Evolutionary conservation across 2,329 filamentous ascomycete genomes (phyloP), one percentile per base, ranked within the genome.

Genomic region (Pseudocercospora macadamiae): DNA sequence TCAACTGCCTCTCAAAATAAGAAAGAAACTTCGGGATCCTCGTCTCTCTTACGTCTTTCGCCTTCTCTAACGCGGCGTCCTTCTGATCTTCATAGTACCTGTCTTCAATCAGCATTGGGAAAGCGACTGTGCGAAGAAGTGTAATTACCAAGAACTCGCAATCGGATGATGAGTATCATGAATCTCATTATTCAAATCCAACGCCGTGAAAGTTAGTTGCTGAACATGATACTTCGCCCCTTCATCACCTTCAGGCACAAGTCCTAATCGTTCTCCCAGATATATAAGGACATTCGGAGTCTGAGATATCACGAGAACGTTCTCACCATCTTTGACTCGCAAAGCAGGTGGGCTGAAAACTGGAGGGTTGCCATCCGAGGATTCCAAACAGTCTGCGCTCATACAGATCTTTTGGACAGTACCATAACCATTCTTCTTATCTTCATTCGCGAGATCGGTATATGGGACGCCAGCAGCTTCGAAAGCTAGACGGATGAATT

Each of bases 111-210:
- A n/a, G n/a, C 30, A 53, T 19, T n/a, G n/a, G 19, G 19, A 12
- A 14, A 45, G 42, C 9, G 16, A 18, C 14, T 36, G 16, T 23
- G 42, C n/a, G 21, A n/a, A 37, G 21, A 21, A 6, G 18, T 6
- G 5, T 18, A 36, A 21, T n/a, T n/a, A n/a, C n/a, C n/a, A n/a
- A n/a, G n/a, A n/a, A n/a, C n/a, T n/a, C n/a, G n/a, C n/a, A n/a
- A n/a, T n/a, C n/a, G n/a, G n/a, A n/a, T n/a, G 90, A 71, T 93
- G 90, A 23, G 84, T 86, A 66, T 93, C 88, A 70, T 93, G 90
- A 0, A 85, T 73, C 75, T 93, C 90, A 64, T 88, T 86, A 68
- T 83, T 84, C 47, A 93, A 73, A 67, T 93, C 90, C 16, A 93
- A 74, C 1, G 88, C 86, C 42, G 89, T 92, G 59, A 92, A 74